Conservation (phyloP, 768 basidiomycete species). For the Termitomyces sp. region DNA sequence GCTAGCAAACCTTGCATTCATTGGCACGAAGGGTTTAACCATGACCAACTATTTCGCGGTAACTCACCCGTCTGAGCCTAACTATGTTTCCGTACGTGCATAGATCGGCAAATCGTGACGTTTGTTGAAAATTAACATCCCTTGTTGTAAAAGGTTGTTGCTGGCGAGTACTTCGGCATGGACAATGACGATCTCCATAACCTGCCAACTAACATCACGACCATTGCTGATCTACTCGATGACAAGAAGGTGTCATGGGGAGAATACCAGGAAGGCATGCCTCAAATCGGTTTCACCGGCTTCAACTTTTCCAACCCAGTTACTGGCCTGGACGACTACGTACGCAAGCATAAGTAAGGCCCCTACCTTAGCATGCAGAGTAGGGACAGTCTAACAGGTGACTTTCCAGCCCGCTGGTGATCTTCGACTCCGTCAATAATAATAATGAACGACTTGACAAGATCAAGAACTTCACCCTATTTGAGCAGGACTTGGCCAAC, state of each 20-base stretch:
- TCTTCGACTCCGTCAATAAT: conserved; percentile 45
- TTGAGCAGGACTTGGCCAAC: conserved; percentile 47
- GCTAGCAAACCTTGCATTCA: conserved; percentile 23
- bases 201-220: conserved; percentile 46
- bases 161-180: conserved; percentile 30
- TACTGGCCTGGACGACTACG: conserved; percentile 20
- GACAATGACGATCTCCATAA: conserved; percentile 31
- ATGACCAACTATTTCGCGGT: conserved; percentile 41
- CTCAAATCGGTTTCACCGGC: conserved; percentile 40
- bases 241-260: conserved; percentile 55
- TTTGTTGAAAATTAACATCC: conserved; percentile 9
- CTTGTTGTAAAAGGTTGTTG: conserved; percentile 2
- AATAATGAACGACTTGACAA: conserved; percentile 35
- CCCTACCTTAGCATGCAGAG: not conserved
- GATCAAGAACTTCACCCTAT: conserved; percentile 60
- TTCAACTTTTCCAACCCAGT: conserved; percentile 24
- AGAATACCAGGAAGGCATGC: conserved; percentile 57
- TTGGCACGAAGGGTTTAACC: conserved; percentile 46
- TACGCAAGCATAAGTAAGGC: conserved; percentile 25
- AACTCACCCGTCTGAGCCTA: conserved; percentile 61
- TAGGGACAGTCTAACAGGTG: not conserved
- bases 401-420: conserved; percentile 31
- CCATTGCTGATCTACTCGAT: conserved; percentile 56
- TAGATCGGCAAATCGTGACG: not conserved
- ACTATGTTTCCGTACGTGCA: conserved; percentile 37